These are phyloP conservation scores for Isoetes taiwanensis DNA, from an alignment of 75 land plant genomes.

Conservation along the genomic window DNA sequence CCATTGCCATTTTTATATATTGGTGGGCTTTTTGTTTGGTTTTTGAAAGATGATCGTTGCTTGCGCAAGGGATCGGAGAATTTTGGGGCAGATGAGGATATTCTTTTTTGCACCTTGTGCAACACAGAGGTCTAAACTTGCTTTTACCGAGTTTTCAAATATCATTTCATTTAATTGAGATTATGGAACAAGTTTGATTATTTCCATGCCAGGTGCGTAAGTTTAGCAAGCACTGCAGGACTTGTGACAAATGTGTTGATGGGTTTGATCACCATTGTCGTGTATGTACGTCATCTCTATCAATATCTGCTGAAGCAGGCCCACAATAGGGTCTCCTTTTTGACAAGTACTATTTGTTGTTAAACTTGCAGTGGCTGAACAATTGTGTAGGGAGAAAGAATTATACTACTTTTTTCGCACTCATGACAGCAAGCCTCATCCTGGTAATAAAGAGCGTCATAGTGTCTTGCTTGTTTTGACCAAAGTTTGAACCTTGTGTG, in stretches of 20 bases:
- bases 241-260: constrained; percentile 98
- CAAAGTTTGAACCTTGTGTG: too few species aligned
- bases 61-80: constrained; percentile 17
- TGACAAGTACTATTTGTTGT: too few species aligned
- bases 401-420: constrained; percentile 64
- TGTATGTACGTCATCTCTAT: constrained; percentile 41
- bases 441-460: constrained; percentile 61
- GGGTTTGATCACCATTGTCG: constrained; percentile 99
- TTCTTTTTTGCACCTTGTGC: constrained; percentile 84
- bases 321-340: too few species aligned
- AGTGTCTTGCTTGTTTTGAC: too few species aligned
- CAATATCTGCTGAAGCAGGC: too few species aligned
- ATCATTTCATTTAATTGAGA: too few species aligned
- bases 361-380: constrained; percentile 6
- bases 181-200: too few species aligned
- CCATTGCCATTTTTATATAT: too few species aligned
- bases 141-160: too few species aligned
- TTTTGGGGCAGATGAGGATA: constrained; percentile 30
- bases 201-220: constrained; percentile 63
- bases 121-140: constrained; percentile 75
- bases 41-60: constrained; percentile 36
- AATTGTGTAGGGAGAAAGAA: constrained; percentile 62
- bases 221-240: constrained; percentile 94
- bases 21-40: constrained; percentile 50
- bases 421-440: constrained; percentile 74